phyloP scores from a whole-genome alignment of 768 basidiomycete genomes.

The Russula lepida region DNA sequence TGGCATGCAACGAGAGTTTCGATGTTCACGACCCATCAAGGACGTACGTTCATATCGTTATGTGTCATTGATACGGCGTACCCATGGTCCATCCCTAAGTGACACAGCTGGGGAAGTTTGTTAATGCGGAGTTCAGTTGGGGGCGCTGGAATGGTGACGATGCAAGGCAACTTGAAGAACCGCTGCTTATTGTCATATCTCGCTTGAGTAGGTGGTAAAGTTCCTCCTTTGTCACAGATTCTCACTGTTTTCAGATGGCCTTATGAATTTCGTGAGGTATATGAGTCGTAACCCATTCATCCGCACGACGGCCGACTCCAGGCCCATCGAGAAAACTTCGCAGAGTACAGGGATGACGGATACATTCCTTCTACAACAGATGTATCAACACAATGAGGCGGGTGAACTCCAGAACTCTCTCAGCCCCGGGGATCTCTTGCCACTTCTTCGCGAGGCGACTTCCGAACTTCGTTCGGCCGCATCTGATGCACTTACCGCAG shows the following conservation, averaged over 20 bases:
- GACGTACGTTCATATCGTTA: constrained; percentile 23
- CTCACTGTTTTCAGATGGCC: constrained; percentile 25
- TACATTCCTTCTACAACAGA: constrained; percentile 31
- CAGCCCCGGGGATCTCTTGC: constrained; percentile 31
- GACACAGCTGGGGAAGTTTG: constrained; percentile 28
- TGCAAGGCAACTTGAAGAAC: constrained; percentile 30
- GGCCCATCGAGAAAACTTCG: constrained; percentile 3
- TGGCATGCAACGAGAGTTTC: constrained; percentile 21
- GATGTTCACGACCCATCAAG: constrained; percentile 25
- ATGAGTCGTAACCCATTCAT: constrained; percentile 20
- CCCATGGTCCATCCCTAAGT: constrained; percentile 24
- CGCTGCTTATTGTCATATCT: constrained; percentile 30
- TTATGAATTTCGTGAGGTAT: constrained; percentile 29
- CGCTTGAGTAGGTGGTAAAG: constrained; percentile 28
- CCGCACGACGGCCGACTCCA: constrained; percentile 2
- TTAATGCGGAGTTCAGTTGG: constrained; percentile 37
- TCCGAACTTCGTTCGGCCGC: constrained; percentile 29
- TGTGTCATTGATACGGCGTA: neutral
- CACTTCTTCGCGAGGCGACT: constrained; percentile 30
- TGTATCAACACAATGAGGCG: constrained; percentile 24
- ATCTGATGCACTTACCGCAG: constrained; percentile 24
- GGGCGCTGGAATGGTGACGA: constrained; percentile 41
- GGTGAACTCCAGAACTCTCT: constrained; percentile 28
- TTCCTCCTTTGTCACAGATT: neutral
- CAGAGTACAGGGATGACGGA: constrained; percentile 25